Conservation (phyloP, 768 basidiomycete species). For the Sarcomyxa edulis region DNA sequence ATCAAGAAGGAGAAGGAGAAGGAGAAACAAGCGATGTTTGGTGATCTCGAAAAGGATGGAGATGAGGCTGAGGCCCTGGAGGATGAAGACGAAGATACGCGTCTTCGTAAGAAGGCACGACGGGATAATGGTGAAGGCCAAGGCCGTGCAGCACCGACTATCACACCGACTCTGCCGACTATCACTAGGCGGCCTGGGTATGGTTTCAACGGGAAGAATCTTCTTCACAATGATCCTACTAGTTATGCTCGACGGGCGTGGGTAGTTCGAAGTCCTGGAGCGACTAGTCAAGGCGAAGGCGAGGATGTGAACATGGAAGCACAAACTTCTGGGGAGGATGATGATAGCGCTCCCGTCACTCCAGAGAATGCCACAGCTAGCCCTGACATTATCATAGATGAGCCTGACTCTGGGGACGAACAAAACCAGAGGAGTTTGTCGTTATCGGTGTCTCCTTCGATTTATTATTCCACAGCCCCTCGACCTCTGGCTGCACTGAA, state of each 20-base stretch:
- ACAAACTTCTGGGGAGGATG: slow-evolving; percentile 6
- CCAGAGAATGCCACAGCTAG: slow-evolving; percentile 44
- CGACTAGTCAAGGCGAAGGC: slow-evolving; percentile 17
- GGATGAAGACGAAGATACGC: background rate
- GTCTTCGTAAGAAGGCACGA: slow-evolving; percentile 7
- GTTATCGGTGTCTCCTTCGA: slow-evolving; percentile 11
- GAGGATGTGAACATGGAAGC: slow-evolving; percentile 14
- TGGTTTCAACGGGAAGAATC: slow-evolving; percentile 37
- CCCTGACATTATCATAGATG: slow-evolving; percentile 21
- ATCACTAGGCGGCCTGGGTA: slow-evolving; percentile 22
- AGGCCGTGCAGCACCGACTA: background rate
- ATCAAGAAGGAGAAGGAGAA: slow-evolving; percentile 17
- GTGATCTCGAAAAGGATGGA: background rate
- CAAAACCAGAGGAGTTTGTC: slow-evolving; percentile 6
- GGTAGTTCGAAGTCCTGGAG: slow-evolving; percentile 28
- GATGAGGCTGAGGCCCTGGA: background rate
- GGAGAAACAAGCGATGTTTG: slow-evolving; percentile 7
- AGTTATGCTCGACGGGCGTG: slow-evolving; percentile 56
- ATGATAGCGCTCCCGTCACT: slow-evolving; percentile 38
- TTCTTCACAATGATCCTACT: slow-evolving; percentile 55
- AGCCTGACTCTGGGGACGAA: slow-evolving; percentile 4
- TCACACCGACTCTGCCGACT: background rate
- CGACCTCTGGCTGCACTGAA: slow-evolving; percentile 40
- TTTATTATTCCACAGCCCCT: slow-evolving; percentile 13
- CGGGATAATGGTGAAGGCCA: slow-evolving; percentile 20